Percentiles rank a stretch among this genome's conserved stretches.
These are phyloP conservation scores for Trichocomaceae sp. DNA, from an alignment of 2,329 filamentous ascomycete genomes.

Conservation along the genomic window DNA sequence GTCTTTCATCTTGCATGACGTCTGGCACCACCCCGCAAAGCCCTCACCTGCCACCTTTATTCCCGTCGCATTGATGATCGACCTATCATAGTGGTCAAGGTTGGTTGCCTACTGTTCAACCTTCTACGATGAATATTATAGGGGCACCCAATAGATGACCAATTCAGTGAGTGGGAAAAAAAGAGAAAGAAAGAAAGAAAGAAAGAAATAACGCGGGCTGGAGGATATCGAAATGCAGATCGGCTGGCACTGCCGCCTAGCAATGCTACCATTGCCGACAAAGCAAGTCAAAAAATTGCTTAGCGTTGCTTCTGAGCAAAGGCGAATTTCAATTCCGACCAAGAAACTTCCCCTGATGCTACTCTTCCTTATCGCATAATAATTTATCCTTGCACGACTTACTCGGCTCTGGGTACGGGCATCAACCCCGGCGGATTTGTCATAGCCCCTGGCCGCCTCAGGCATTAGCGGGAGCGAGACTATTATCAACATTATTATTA, in stretches of 20 bases:
- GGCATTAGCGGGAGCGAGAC: constrained; percentile 5
- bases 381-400: not conserved
- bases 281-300: not conserved
- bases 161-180: not conserved
- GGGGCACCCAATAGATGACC: not conserved
- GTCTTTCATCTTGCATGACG: constrained; percentile 7
- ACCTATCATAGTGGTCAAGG: not conserved
- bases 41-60: not conserved
- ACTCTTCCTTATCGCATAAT: constrained; percentile 5
- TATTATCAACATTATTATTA: too few species aligned
- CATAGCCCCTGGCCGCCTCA: not conserved
- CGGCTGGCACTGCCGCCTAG: not conserved
- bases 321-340: constrained; percentile 1
- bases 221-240: not conserved
- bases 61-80: constrained; percentile 1
- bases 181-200: too few species aligned
- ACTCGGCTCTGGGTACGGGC: not conserved
- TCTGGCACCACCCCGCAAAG: constrained; percentile 10
- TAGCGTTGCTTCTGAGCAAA: constrained; percentile 1
- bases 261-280: not conserved
- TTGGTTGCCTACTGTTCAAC: not conserved
- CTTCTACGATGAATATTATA: not conserved
- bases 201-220: too few species aligned
- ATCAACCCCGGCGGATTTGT: constrained; percentile 4
- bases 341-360: not conserved